Percentiles rank a stretch among this genome's conserved stretches.
phyloP scores from a whole-genome alignment of 2,329 filamentous ascomycete genomes.

The Thelonectria olida region DNA sequence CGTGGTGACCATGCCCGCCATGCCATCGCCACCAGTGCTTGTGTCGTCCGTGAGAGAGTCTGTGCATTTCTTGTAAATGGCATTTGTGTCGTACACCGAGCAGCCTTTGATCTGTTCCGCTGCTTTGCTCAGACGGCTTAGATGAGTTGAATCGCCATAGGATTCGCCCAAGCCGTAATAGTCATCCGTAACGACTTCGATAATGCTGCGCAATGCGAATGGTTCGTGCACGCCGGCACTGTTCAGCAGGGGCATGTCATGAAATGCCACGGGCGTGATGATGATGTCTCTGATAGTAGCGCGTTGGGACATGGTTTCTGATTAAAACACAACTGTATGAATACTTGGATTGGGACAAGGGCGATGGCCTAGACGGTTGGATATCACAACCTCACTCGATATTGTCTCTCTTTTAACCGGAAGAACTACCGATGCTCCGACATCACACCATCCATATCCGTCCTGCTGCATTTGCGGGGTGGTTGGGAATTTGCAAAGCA shows the following conservation, averaged over 20 bases:
- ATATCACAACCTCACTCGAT: too few relatives aligned
- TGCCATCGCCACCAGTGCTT: conserved; percentile 62
- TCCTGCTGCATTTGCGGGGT: too few relatives aligned
- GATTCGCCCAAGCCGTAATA: conserved; percentile 52
- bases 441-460: too few relatives aligned
- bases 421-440: too few relatives aligned
- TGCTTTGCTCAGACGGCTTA: conserved; percentile 45
- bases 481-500: too few relatives aligned
- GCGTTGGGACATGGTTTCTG: conserved; percentile 37
- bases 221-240: conserved; percentile 55
- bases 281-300: conserved; percentile 48
- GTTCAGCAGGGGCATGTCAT: conserved; percentile 55
- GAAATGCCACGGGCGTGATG: conserved; percentile 55
- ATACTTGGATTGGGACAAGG: neutral
- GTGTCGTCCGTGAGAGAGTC: conserved; percentile 71
- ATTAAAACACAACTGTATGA: neutral
- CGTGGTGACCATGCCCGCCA: conserved; percentile 59
- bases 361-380: neutral
- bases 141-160: conserved; percentile 51
- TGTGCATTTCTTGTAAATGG: conserved; percentile 84
- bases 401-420: neutral
- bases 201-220: conserved; percentile 52
- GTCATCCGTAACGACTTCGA: conserved; percentile 48
- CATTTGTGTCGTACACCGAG: conserved; percentile 72
- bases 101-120: conserved; percentile 43